Base-by-base conservation (phyloP, 345 rosid species). In the Crucihimalaya himalaica region DNA sequence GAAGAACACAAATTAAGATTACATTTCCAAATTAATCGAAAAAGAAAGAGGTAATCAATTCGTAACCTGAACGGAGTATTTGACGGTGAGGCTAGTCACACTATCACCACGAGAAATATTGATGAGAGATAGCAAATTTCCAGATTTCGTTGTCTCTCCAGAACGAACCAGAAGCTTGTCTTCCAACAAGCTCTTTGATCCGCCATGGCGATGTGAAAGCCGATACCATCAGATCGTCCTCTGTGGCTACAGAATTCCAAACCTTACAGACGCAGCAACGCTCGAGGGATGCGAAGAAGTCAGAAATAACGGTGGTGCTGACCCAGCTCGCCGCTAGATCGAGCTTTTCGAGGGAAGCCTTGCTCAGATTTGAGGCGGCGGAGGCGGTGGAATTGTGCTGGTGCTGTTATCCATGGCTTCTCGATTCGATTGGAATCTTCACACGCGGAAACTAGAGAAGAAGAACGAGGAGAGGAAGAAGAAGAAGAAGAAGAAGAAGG, bases 21-120 rank as follows among this genome's bases (percentile, higher is more conserved):
- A 13, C 20, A 37, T 19, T 68, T 21, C 42, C 9, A 8, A 19
- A n/a, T 2, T 15, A 15, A 57, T n/a, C 19, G 29, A 18, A 43
- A n/a, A n/a, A n/a, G n/a, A n/a, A n/a, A n/a, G n/a, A n/a, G n/a
- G 4, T 8, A 47, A 42, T 10, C 10, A 11, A 29, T 12, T 19
- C 7, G 39, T 69, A 65, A 93, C 98, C 90, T 94, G 98, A 67
- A 85, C 94, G 1, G 98, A 89, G 72, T 91, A 93, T 79, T 89
- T 93, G 4, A 89, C 96, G 20, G 97, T 93, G 40, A 91, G 97
- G 63, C 91, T 78, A 2, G 92, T 85, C 4, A 93, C 88, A 46
- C 81, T 80, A 32, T 91, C 94, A 32, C 90, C 91, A 51, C 86
- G 84, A 27, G 40, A 70, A 65, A 93, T 79, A n/a, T 81, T 82